Percentiles rank a stretch among this genome's conserved stretches.
Evolutionary conservation across 148 eudicot species (phyloP).

Genomic region (Camellia granthamiana): DNA sequence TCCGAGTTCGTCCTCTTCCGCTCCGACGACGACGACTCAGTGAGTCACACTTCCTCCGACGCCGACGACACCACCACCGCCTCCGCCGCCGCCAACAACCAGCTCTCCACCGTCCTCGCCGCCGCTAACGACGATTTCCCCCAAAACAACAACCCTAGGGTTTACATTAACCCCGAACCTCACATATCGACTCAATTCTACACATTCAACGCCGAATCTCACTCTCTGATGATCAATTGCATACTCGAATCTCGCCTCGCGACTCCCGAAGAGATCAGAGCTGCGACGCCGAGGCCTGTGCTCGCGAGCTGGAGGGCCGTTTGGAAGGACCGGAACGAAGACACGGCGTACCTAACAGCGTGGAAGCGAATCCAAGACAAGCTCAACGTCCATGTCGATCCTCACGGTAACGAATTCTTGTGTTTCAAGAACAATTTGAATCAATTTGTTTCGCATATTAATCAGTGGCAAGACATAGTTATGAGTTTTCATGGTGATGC

Average conservation of each 20-base stretch:
- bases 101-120: background rate
- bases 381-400: conserved; percentile 40
- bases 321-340: conserved; percentile 96
- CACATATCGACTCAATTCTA: conserved; percentile 80
- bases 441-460: conserved; percentile 72
- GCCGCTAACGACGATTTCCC: conserved; percentile 13
- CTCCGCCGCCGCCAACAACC: conserved; percentile 12
- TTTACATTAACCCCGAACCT: conserved; percentile 55
- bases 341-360: conserved; percentile 82
- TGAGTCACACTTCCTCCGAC: conserved; percentile 37
- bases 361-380: conserved; percentile 98
- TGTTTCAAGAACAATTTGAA: conserved; percentile 76
- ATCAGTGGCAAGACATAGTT: conserved; percentile 92
- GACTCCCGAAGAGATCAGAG: conserved; percentile 59
- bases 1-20: conserved; percentile 37
- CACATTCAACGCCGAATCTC: conserved; percentile 79
- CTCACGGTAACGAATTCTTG: conserved; percentile 48
- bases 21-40: conserved; percentile 38
- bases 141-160: conserved; percentile 17
- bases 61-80: conserved; percentile 21
- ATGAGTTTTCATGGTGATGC: conserved; percentile 61
- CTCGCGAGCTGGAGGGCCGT: conserved; percentile 80
- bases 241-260: conserved; percentile 52
- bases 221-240: conserved; percentile 63
- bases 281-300: conserved; percentile 54